Evolutionary conservation across 768 basidiomycete genomes (phyloP).

Genomic region (Lactarius hengduanensis): DNA sequence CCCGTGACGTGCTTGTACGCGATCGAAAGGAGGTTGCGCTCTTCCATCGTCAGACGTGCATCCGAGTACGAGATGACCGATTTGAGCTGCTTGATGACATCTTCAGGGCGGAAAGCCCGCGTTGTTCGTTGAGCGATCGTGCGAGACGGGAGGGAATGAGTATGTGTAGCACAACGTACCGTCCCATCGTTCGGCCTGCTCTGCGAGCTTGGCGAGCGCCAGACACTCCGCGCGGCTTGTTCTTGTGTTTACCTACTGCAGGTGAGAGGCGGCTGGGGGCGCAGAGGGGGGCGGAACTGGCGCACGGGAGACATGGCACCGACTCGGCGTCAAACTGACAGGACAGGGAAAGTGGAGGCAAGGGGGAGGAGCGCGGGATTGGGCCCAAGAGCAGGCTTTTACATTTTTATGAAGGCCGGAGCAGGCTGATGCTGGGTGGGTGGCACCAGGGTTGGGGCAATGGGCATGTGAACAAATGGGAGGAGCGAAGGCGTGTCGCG

Average conservation of each 20-base stretch:
- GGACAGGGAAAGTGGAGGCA: not conserved
- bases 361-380: not conserved
- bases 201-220: constrained; percentile 77
- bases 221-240: constrained; percentile 39
- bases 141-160: not conserved
- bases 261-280: constrained; percentile 7
- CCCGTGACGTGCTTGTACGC: constrained; percentile 92
- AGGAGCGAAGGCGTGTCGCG: constrained; percentile 13
- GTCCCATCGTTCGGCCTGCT: constrained; percentile 87
- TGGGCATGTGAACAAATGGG: constrained; percentile 24
- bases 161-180: constrained; percentile 44
- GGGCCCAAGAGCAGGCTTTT: constrained; percentile 2
- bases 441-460: constrained; percentile 28
- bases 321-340: not conserved
- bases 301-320: constrained; percentile 26
- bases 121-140: not conserved
- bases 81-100: constrained; percentile 80
- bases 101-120: constrained; percentile 35
- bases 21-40: constrained; percentile 84
- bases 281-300: not conserved
- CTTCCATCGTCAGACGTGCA: constrained; percentile 72
- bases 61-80: constrained; percentile 63
- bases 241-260: constrained; percentile 27
- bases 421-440: not conserved
- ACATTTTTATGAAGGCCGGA: constrained; percentile 18